Evolutionary conservation across 2,329 filamentous ascomycete genomes (phyloP).

Genomic region (Simplicillium sp.): DNA sequence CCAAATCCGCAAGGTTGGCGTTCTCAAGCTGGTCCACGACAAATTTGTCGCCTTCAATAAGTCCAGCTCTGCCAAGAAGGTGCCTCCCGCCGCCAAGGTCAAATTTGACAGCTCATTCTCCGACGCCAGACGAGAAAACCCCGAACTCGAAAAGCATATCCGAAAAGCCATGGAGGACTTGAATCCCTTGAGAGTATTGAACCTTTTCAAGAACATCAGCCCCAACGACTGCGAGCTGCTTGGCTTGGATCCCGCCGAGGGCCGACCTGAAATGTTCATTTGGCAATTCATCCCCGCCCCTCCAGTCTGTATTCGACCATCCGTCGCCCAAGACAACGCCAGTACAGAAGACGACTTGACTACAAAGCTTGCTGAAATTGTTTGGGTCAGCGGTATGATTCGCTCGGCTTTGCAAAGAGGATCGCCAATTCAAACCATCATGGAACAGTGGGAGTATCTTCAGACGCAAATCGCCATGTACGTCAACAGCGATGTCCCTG

Average conservation of each 20-base stretch:
- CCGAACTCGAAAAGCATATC: slow-evolving; percentile 82
- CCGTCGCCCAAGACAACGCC: slow-evolving; percentile 83
- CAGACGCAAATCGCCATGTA: slow-evolving; percentile 96
- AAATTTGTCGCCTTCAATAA: slow-evolving; percentile 83
- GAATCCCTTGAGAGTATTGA: slow-evolving; percentile 79
- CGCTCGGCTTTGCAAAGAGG: slow-evolving; percentile 74
- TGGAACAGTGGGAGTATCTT: slow-evolving; percentile 98
- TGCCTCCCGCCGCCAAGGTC: slow-evolving; percentile 70
- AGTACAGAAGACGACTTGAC: slow-evolving; percentile 96
- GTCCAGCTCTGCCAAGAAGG: slow-evolving; percentile 78
- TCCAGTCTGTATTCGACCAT: slow-evolving; percentile 87
- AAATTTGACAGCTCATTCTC: slow-evolving; percentile 80
- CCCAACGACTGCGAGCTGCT: slow-evolving; percentile 83
- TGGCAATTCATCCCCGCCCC: slow-evolving; percentile 96
- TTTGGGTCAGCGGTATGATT: slow-evolving; percentile 83
- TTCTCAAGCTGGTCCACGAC: slow-evolving; percentile 91
- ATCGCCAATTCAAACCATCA: slow-evolving; percentile 76
- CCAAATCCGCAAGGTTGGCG: slow-evolving; percentile 81
- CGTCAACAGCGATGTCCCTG: slow-evolving; percentile 92
- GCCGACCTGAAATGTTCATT: slow-evolving; percentile 90
- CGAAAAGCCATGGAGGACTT: slow-evolving; percentile 91
- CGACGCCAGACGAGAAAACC: slow-evolving; percentile 65
- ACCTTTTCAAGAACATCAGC: slow-evolving; percentile 82
- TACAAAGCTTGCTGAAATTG: slow-evolving; percentile 92
- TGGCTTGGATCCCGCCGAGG: slow-evolving; percentile 77